phyloP scores from a whole-genome alignment of 805 yeast genomes.

The Suhomyces prunicola region DNA sequence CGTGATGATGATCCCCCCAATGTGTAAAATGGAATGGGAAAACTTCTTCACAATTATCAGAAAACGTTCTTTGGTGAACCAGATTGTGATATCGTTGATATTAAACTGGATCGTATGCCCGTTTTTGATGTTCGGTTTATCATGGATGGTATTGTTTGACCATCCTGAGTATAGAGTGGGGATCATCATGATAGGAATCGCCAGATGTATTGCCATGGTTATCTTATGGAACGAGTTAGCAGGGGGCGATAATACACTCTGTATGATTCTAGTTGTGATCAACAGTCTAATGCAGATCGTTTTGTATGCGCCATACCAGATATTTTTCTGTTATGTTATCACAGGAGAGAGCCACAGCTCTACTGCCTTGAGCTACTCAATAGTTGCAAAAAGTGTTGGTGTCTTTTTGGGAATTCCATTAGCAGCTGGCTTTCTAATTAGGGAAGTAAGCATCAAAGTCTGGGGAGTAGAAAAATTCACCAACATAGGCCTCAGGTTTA shows the following conservation, averaged over 20 bases:
- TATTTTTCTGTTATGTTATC: slow-evolving; percentile 47
- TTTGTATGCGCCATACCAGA: slow-evolving; percentile 51
- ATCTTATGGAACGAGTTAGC: slow-evolving; percentile 56
- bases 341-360: slow-evolving; percentile 22
- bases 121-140: slow-evolving; percentile 52
- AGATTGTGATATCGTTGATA: slow-evolving; percentile 30
- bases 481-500: slow-evolving; percentile 33
- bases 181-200: slow-evolving; percentile 57
- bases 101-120: slow-evolving; percentile 59
- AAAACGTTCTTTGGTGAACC: slow-evolving; percentile 4
- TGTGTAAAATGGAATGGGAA: slow-evolving; percentile 55
- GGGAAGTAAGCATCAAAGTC: slow-evolving; percentile 24
- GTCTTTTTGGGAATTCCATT: slow-evolving; percentile 55
- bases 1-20: slow-evolving; percentile 56
- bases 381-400: slow-evolving; percentile 49
- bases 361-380: slow-evolving; percentile 20
- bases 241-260: slow-evolving; percentile 47
- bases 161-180: slow-evolving; percentile 49
- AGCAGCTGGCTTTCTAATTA: slow-evolving; percentile 41
- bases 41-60: slow-evolving; percentile 18
- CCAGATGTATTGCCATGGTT: slow-evolving; percentile 64
- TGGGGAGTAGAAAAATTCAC: slow-evolving; percentile 34
- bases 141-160: slow-evolving; percentile 51
- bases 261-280: slow-evolving; percentile 51
- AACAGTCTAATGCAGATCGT: slow-evolving; percentile 51